These are phyloP conservation scores for Gracilaria gracilis DNA, from an alignment of 23 red algal species.

Conservation along the genomic window DNA sequence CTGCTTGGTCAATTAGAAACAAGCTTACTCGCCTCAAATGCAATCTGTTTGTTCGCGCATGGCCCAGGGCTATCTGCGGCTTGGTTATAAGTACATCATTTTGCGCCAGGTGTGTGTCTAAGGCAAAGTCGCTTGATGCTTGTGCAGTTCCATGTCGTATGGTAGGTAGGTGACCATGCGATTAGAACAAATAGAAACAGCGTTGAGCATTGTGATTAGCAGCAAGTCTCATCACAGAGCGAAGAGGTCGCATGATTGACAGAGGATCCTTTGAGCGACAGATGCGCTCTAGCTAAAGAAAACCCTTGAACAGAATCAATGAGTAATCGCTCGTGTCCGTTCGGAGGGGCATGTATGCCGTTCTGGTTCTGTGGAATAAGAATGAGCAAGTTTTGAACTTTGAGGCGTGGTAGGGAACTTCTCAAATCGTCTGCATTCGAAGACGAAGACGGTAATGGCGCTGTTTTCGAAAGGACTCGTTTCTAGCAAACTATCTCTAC, in stretches of 20 bases:
- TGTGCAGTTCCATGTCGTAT: conserved; percentile 3
- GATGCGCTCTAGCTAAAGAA: conserved; percentile 15
- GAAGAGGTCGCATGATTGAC: conserved; percentile 12
- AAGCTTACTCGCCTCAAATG: too few species aligned
- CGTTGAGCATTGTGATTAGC: background rate
- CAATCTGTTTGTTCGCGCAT: too few species aligned
- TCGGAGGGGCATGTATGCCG: background rate
- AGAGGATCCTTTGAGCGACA: conserved; percentile 14
- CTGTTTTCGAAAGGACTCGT: background rate
- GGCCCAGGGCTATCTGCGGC: background rate
- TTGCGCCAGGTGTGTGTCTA: conserved; percentile 7
- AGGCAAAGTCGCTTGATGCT: background rate
- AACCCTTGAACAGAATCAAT: conserved; percentile 1
- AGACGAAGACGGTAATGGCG: background rate
- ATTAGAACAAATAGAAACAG: conserved; percentile 1
- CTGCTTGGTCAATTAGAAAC: too few species aligned
- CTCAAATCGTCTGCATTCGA: conserved; percentile 1
- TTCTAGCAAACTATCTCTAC: conserved; percentile 24
- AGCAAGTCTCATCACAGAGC: conserved; percentile 7
- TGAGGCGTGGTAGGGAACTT: background rate
- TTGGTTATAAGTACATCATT: conserved; percentile 20
- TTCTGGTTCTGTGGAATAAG: too few species aligned
- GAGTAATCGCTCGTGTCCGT: background rate
- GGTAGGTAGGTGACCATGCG: conserved; percentile 3
- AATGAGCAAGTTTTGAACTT: conserved; percentile 19